Evolutionary conservation across 331 rosid genomes (phyloP), one percentile per base, ranked within the genome.

Genomic region (Acacia pycnantha): DNA sequence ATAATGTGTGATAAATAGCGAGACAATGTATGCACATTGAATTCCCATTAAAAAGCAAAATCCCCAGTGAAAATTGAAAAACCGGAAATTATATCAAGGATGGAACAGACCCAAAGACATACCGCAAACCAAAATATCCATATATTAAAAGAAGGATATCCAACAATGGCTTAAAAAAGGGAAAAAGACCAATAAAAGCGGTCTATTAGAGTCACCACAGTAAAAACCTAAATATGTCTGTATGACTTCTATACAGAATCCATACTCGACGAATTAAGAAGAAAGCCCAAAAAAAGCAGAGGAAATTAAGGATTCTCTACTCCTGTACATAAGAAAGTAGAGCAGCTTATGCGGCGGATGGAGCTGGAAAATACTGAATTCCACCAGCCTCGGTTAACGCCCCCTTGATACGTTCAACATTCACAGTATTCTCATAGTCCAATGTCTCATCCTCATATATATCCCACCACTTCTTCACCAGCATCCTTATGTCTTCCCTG

Each of bases 311-410:
- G 22, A 50, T 64, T 73, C 77, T 78, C 73, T 66, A 59, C 79
- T 40, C 9, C 72, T 54, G 26, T 24, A 74, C 73, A 64, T 27
- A 9, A 29, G 13, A 7, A 77, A 27, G 61, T 11, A 27, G 75
- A 27, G 14, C 68, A n/a, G 9, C 14, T 66, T 89, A 94, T 43
- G 97, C 98, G 0, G 98, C 97, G 0, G 94, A 87, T 35, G 98
- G 97, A 35, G 97, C 92, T 5, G 77, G 79, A 1, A 83, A 11
- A 29, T 67, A 86, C 6, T 73, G 70, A 62, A 88, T 37, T 2
- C 76, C 89, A 13, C 78, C 83, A 59, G 90, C 91, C 64, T 85
- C 87, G 58, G 81, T 67, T 44, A 91, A 59, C 0, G 96, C 90
- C 0, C 15, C 84, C 58, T 85, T 37, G 22, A 91, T 65, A 15